phyloP scores from a whole-genome alignment of 1,139 yeast species.

The Scheffersomyces stambukii region DNA sequence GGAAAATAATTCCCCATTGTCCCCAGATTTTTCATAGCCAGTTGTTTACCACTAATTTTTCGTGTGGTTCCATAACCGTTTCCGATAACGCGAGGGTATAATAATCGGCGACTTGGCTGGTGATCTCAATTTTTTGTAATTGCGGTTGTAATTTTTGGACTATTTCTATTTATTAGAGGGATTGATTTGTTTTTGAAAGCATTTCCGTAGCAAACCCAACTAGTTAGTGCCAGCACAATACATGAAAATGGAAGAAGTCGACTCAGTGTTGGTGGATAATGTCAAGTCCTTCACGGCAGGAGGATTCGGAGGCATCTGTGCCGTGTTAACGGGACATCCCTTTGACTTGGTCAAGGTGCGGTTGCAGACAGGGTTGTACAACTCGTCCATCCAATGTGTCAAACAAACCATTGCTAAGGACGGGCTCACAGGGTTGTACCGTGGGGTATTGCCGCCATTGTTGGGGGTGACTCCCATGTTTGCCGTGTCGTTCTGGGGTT shows the following conservation, averaged over 20 bases:
- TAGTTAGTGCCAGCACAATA: too few species aligned
- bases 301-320: slow-evolving; percentile 57
- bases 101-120: too few species aligned
- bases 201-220: too few species aligned
- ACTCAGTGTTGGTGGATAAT: slow-evolving; percentile 44
- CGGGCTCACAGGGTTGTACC: slow-evolving; percentile 74
- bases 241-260: slow-evolving; percentile 41
- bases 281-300: slow-evolving; percentile 87
- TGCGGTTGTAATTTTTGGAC: too few species aligned
- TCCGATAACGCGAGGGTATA: too few species aligned
- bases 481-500: slow-evolving; percentile 98
- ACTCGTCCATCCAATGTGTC: slow-evolving; percentile 62
- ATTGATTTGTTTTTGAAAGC: too few species aligned
- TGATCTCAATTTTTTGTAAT: too few species aligned
- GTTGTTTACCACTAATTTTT: too few species aligned
- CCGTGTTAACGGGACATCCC: slow-evolving; percentile 82
- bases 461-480: slow-evolving; percentile 97
- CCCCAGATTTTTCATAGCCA: too few species aligned
- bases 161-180: too few species aligned
- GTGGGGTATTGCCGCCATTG: slow-evolving; percentile 87
- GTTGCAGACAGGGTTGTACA: slow-evolving; percentile 71
- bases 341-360: slow-evolving; percentile 92
- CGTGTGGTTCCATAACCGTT: too few species aligned
- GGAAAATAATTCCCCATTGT: too few species aligned
- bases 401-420: slow-evolving; percentile 65